phyloP scores from a whole-genome alignment of 164 flowering plant species.

The Umbellularia californica region DNA sequence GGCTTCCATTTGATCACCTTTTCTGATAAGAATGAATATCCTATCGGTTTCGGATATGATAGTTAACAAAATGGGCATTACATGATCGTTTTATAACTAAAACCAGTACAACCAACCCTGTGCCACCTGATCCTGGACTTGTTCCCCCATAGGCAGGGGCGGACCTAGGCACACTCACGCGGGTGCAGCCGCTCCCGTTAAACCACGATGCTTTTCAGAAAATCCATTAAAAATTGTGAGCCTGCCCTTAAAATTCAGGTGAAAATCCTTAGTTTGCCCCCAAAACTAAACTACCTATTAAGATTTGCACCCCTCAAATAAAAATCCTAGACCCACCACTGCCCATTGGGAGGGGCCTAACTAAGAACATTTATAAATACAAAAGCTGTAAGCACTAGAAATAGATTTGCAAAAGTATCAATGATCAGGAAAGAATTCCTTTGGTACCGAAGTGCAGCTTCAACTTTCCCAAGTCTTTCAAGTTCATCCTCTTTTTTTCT shows the following conservation, averaged over 20 bases:
- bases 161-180: too few species aligned
- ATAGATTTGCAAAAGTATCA: neutral
- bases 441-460: neutral
- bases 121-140: too few species aligned
- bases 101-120: neutral
- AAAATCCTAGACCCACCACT: too few species aligned
- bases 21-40: neutral
- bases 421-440: neutral
- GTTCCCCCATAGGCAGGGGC: too few species aligned
- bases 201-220: too few species aligned
- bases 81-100: neutral
- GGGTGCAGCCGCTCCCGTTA: too few species aligned
- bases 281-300: too few species aligned
- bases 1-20: neutral
- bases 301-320: too few species aligned
- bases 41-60: neutral
- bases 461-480: neutral
- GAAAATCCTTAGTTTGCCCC: too few species aligned
- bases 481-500: neutral
- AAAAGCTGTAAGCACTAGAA: neutral
- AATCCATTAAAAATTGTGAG: too few species aligned
- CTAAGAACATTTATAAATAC: neutral
- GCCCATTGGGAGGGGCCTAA: too few species aligned
- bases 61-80: neutral
- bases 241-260: too few species aligned